phyloP scores from a whole-genome alignment of 306 rosid genomes.

The Casuarina cunninghamiana region DNA sequence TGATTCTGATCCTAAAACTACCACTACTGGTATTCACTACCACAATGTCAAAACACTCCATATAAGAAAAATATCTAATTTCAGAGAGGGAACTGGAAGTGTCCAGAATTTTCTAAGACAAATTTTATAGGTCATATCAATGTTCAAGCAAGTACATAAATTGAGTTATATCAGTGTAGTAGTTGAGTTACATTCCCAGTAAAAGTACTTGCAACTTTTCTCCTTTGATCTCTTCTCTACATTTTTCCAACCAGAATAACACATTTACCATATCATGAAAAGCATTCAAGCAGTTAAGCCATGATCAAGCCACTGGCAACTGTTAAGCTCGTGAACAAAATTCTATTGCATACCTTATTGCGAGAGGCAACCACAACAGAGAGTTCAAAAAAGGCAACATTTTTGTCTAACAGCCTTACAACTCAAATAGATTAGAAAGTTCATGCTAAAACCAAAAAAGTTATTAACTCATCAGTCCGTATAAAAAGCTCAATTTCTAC shows the following conservation, averaged over 20 bases:
- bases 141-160: neutral
- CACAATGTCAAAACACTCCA: neutral
- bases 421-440: neutral
- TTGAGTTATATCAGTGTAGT: neutral
- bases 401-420: neutral
- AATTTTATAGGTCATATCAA: neutral
- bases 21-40: neutral
- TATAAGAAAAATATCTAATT: neutral
- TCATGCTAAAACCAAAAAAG: neutral
- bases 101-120: neutral
- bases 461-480: neutral
- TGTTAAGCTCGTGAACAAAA: neutral
- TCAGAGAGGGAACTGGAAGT: neutral
- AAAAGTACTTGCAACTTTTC: neutral
- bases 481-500: neutral
- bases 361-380: neutral
- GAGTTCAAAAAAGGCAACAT: neutral
- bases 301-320: neutral
- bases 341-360: neutral
- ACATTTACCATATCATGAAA: constrained; percentile 1
- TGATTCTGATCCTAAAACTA: neutral
- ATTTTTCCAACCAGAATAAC: neutral
- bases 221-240: neutral
- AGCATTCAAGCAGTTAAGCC: neutral
- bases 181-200: neutral